Base-by-base conservation (phyloP, 106 monocot species). In the Iris macrosiphon region DNA sequence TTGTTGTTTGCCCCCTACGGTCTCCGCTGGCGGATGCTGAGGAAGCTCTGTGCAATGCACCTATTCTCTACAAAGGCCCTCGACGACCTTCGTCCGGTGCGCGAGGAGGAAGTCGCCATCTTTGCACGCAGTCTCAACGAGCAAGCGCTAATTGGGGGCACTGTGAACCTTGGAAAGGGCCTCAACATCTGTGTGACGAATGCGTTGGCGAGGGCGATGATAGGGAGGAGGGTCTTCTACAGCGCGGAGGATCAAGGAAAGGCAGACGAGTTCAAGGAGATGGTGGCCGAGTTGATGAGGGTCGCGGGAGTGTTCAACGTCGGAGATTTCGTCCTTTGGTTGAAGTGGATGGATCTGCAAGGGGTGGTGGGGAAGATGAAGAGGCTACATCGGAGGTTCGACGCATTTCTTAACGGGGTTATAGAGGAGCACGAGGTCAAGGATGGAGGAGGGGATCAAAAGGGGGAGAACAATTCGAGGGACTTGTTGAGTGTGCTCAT, bases 331-430 rank as follows among this genome's bases (percentile, higher is more conserved):
- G 65, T 91, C 17, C 75, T 66, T 0, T 41, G 40, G 3, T 14
- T 85, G n/a, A 41, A 26, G 12, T 75, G 75, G 74, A 30, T 85
- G 23, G 85, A 91, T 31, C 45, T 58, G 6, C 63, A 79, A 46
- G 72, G 82, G 0, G 61, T 79, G n/a, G 76, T 75, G 45, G 31
- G 49, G 7, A 67, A 60, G 73, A 79, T 78, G 66, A 85, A 81
- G 69, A 55, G 49, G 57, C 13, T 81, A 50, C 68, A 65, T 49
- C 54, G 34, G 6, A 47, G 64, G 31, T 70, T 57, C 32, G 67
- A 79, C 37, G 31, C 0, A 11, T 71, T 71, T 24, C 31, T 77
- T 12, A 47, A 77, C 19, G 40, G 30, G 19, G 4, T 84, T n/a
- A 81, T 90, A 33, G 49, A 27, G 4, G 77, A 74, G 25, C 62